Evolutionary conservation across 805 yeast species (phyloP).

Genomic region (Pichia thaimueangensis): DNA sequence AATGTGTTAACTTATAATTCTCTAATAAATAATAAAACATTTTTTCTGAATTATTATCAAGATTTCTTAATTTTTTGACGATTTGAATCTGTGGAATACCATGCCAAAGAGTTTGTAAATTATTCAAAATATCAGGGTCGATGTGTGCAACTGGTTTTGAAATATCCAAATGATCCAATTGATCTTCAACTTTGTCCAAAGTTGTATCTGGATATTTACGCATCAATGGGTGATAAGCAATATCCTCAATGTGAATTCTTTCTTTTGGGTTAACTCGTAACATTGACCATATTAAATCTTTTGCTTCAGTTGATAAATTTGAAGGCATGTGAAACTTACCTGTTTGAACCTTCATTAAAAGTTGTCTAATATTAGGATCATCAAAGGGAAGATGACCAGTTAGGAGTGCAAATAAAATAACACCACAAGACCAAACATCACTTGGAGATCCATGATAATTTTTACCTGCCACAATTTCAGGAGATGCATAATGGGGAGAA

Average conservation of each 20-base stretch:
- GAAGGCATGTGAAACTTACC: slow-evolving; percentile 71
- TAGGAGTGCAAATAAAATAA: slow-evolving; percentile 67
- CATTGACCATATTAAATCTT: slow-evolving; percentile 58
- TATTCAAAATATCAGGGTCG: slow-evolving; percentile 46
- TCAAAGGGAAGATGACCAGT: slow-evolving; percentile 83
- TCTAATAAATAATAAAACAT: slow-evolving; percentile 32
- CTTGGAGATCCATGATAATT: slow-evolving; percentile 80
- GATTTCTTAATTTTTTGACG: slow-evolving; percentile 22
- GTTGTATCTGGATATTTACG: slow-evolving; percentile 43
- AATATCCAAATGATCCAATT: slow-evolving; percentile 23
- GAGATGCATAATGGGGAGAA: slow-evolving; percentile 85
- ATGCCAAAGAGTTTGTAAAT: slow-evolving; percentile 52
- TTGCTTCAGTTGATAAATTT: slow-evolving; percentile 57
- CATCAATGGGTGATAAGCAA: slow-evolving; percentile 53
- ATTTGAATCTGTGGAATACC: slow-evolving; percentile 37
- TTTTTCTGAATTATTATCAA: slow-evolving; percentile 28
- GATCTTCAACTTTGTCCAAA: slow-evolving; percentile 15
- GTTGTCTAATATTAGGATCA: slow-evolving; percentile 68
- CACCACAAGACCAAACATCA: slow-evolving; percentile 88
- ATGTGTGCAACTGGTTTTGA: slow-evolving; percentile 28
- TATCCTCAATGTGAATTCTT: slow-evolving; percentile 63
- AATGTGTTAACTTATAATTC: slow-evolving; percentile 29
- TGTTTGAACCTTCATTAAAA: slow-evolving; percentile 67
- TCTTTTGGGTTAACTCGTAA: slow-evolving; percentile 62
- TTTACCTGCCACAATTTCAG: slow-evolving; percentile 75